Base-by-base conservation (phyloP, 1,139 yeast genomes). In the Kurtzmaniella quercitrusa region DNA sequence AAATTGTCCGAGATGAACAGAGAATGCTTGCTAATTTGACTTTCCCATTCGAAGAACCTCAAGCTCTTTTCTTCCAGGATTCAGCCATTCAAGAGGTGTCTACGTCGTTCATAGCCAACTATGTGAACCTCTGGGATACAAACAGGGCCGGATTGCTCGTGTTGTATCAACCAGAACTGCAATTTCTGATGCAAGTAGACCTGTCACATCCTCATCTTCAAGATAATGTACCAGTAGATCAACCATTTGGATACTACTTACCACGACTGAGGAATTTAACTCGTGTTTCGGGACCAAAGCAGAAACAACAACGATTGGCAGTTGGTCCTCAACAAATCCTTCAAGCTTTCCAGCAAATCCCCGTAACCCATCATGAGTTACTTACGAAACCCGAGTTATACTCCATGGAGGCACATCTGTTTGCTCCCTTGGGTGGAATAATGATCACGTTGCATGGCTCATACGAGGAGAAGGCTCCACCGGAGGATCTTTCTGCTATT, bases 401-500 rank as follows among this genome's bases (percentile, higher is more conserved):
- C 57, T 77, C 95, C 38, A 78, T 91, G 66, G 97, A 94, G 58
- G 76, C 88, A 1, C 83, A 86, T 73, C 74, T 87, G 25, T 79
- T 73, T 49, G 82, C 89, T 5, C 82, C 79, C 41, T 77, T 90
- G 38, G 78, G 81, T 44, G 97, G 95, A 7, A 80, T 93, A 52
- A 71, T 85, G 58, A 77, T 91, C 36, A 72, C 81, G 1, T 66
- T 91, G 17, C 98, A 93, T 64, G 99, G 99, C 2, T 82, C 79
- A 45, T 91, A 81, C 59, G 82, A 79, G 43, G 98, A 93, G 62
- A 60, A 63, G 40, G 82, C 66, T 6, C 72, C 69, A 41, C 88
- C 85, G 10, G 77, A 70, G 38, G 60, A 63, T 41, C 39, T 41
- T 4, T 37, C 56, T 9, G 66, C 59, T 3, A 57, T 52, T 7